Conservation (phyloP, 371 early-diverging fungal genomes). For the Circinella minor region DNA sequence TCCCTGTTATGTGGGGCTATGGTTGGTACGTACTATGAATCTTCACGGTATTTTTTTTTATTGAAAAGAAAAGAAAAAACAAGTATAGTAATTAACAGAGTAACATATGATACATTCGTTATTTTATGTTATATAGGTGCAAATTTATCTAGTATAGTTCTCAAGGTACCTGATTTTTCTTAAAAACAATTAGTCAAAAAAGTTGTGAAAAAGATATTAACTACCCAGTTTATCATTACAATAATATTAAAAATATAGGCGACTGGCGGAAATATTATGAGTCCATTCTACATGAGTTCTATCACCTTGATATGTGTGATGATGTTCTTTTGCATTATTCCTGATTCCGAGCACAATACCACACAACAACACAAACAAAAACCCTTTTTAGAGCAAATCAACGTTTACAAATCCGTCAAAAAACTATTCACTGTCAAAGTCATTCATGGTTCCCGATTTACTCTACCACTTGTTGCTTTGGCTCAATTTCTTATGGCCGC, state of each 20-base stretch:
- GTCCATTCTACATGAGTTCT: constrained; percentile 43
- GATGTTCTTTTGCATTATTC: constrained; percentile 36
- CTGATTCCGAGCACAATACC: constrained; percentile 45
- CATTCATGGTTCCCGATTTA: constrained; percentile 22
- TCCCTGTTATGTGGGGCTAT: constrained; percentile 28
- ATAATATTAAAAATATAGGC: too few species aligned
- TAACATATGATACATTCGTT: background rate
- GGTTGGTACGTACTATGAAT: constrained; percentile 24
- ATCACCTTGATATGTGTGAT: constrained; percentile 19
- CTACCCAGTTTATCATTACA: too few species aligned
- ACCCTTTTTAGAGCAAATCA: constrained; percentile 28
- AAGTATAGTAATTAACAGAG: too few species aligned
- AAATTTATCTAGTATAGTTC: constrained; percentile 21
- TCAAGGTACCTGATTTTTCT: constrained; percentile 22
- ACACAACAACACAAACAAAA: background rate
- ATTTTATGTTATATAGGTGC: constrained; percentile 29
- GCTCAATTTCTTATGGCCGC: constrained; percentile 33
- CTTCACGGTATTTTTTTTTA: background rate
- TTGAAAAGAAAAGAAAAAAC: background rate
- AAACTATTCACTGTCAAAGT: constrained; percentile 20
- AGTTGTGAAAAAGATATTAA: too few species aligned
- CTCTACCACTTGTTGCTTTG: constrained; percentile 32
- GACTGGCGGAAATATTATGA: constrained; percentile 18
- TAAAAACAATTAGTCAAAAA: too few species aligned
- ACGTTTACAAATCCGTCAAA: constrained; percentile 40